Evolutionary conservation across 768 basidiomycete species (phyloP), one percentile per base, ranked within the genome.

Genomic region (Boletus eberwhitei): DNA sequence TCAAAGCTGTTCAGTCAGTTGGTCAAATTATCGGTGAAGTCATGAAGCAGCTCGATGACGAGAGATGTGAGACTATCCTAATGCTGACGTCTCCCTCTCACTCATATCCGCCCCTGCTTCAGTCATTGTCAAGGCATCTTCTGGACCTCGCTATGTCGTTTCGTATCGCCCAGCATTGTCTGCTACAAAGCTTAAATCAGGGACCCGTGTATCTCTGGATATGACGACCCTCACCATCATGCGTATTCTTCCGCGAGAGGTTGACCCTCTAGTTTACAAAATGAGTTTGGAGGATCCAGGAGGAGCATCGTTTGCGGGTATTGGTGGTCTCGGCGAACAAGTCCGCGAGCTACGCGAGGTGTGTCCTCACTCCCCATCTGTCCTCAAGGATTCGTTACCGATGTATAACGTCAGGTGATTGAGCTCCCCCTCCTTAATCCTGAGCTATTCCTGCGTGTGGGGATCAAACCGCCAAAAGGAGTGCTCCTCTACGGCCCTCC

Each of bases 161-260:
- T 98, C 96, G 2, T 98, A 92, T 71, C 86, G 97, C 41, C 94
- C 93, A 8, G 85, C 94, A 13, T 81, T 98, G 43, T 92, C 94
- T n/a, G 86, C 86, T 43, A 79, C 83, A 29, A 92, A 98, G 74
- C 87, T 99, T 54, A 97, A 98, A 73, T 73, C 90, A 5, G 93
- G 93, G 47, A 92, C 92, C 4, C 90, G 97, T 59, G 97, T 99
- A 53, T 95, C 94, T 52, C 84, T 99, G 32, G 97, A 99, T 71
- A 98, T 99, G 97, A 99, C 97, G 4, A 98, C 97, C 2, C 77
- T 98, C 32, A 99, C 97, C 7, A 93, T 99, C 67, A 98, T 99
- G 94, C 90, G 97, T 36, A 96, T 98, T 49, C 78, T 99, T 19
- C 97, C 97, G 5, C 84, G 97, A 58, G 97, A 99, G 71, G 93